Evolutionary conservation across 2,329 filamentous ascomycete species (phyloP), one percentile per base, ranked within the genome.

Genomic region (Aureobasidium sp.): DNA sequence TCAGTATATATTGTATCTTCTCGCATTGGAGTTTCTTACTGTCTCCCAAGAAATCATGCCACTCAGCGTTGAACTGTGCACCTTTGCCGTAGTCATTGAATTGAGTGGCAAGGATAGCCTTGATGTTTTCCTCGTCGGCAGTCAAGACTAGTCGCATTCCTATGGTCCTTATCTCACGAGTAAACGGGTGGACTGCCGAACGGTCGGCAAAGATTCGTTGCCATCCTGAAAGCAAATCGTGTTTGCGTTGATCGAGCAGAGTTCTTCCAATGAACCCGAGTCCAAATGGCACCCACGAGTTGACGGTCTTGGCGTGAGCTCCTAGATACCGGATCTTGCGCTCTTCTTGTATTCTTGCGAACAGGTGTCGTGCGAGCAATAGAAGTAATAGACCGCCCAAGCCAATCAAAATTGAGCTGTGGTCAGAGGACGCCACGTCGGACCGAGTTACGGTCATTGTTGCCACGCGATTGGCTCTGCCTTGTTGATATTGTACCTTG

Each of bases 61-160:
- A 95, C 55, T 91, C 86, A 9, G 73, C 66, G 67, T 92, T 86
- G 74, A 95, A 95, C 23, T 78, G 74, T 63, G 84, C 74, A 7
- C 91, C 90, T 71, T 96, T 91, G 67, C 91, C 92, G 69, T 86
- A 96, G 69, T 95, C 89, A 42, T 75, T 75, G 69, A 96, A 96
- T 69, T 96, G 90, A 1, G 87, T 88, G 0, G 91, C 89, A n/a
- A 96, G 78, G 23, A 96, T 81, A 6, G 92, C 89, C 73, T 96
- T 95, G 76, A 95, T 88, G 70, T 96, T 96, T 68, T 95, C 90
- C 0, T 88, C 88, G 66, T 96, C 90, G 5, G 83, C 82, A 0
- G 92, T 96, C 68, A 94, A 80, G 62, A 95, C 72, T 23, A 87
- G 72, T n/a, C 88, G 83, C 50, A 75, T 71, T 50, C 81, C 79